These are phyloP conservation scores for Eudorina sp. DNA, from an alignment of 139 green algal species.

Conservation along the genomic window DNA sequence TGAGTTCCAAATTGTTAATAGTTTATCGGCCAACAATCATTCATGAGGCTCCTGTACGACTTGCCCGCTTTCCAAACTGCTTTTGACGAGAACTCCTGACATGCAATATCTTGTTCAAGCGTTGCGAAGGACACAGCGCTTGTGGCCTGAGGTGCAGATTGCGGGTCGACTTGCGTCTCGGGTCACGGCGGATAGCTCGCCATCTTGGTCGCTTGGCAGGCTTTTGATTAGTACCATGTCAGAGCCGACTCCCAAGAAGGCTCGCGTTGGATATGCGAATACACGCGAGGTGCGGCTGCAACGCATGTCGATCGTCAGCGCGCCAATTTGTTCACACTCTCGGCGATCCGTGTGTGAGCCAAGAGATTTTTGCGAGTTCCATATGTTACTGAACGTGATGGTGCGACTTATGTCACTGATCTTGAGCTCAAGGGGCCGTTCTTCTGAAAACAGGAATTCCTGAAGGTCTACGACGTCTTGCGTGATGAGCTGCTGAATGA, in stretches of 20 bases:
- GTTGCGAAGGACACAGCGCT: neutral
- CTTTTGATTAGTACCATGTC: neutral
- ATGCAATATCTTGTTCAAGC: constrained; percentile 2
- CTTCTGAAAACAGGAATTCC: constrained; percentile 50
- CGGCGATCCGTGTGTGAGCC: no score
- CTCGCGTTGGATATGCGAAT: constrained; percentile 48
- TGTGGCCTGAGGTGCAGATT: constrained; percentile 10
- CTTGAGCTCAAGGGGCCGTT: no score
- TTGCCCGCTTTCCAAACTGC: no score
- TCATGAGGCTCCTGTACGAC: no score
- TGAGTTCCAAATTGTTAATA: no score
- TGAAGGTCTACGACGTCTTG: constrained; percentile 72
- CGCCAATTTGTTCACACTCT: no score
- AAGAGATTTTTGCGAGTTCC: no score
- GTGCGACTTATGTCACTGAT: no score
- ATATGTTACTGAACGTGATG: no score
- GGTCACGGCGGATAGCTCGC: neutral
- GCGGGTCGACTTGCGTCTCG: neutral
- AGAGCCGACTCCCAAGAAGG: constrained; percentile 52
- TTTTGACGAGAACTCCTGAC: no score
- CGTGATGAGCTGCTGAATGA: constrained; percentile 83
- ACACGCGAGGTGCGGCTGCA: constrained; percentile 54
- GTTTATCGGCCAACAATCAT: no score
- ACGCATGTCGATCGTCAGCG: constrained; percentile 3
- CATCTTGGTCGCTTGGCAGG: neutral